Conservation (phyloP, 352 stramenopile genomes). For the Pythium myriotylum region DNA sequence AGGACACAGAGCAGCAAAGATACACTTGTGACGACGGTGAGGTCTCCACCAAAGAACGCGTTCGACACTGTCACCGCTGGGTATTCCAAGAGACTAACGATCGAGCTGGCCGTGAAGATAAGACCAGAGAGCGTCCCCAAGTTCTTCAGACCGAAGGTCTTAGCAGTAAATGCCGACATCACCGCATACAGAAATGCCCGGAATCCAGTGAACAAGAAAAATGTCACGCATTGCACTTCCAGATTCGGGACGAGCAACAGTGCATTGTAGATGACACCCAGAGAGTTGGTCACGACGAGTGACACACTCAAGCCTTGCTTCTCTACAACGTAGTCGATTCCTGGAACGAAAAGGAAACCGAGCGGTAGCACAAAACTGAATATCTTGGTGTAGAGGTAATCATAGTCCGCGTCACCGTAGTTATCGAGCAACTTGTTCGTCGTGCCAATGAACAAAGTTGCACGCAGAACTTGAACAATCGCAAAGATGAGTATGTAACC, state of each 20-base stretch:
- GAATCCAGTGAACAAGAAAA: slow-evolving; percentile 83
- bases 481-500: slow-evolving; percentile 74
- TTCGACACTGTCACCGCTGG: slow-evolving; percentile 79
- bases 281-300: slow-evolving; percentile 71
- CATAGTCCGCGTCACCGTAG: slow-evolving; percentile 68
- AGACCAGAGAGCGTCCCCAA: slow-evolving; percentile 83
- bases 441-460: slow-evolving; percentile 86
- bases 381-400: slow-evolving; percentile 82
- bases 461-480: slow-evolving; percentile 71
- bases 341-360: slow-evolving; percentile 84
- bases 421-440: slow-evolving; percentile 85
- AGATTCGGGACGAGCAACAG: slow-evolving; percentile 71
- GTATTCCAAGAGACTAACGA: slow-evolving; percentile 81
- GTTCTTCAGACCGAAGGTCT: slow-evolving; percentile 87
- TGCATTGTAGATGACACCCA: slow-evolving; percentile 76
- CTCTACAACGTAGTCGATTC: slow-evolving; percentile 85
- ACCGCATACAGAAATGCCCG: slow-evolving; percentile 87
- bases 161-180: slow-evolving; percentile 85
- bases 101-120: slow-evolving; percentile 76
- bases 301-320: slow-evolving; percentile 59
- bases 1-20: slow-evolving; percentile 60
- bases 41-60: slow-evolving; percentile 51
- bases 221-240: slow-evolving; percentile 64
- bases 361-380: slow-evolving; percentile 86
- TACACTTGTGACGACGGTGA: slow-evolving; percentile 51